Evolutionary conservation across 1,284 basidiomycete species (phyloP).

Genomic region (Mycena citricolor): DNA sequence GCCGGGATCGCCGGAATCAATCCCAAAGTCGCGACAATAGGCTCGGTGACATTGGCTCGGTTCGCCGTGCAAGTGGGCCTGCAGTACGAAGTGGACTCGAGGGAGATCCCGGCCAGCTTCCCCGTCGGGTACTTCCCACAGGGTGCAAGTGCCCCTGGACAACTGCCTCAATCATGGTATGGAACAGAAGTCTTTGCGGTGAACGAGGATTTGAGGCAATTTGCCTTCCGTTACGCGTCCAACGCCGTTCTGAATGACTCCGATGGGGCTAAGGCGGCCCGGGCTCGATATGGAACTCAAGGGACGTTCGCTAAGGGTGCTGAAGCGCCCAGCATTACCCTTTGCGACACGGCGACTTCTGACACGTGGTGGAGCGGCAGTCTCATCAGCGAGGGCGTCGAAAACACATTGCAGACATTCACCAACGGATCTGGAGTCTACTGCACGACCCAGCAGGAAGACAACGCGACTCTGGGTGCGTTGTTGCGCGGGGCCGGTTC

Average conservation of each 20-base stretch:
- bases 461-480: slow-evolving; percentile 46
- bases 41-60: slow-evolving; percentile 43
- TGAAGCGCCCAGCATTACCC: slow-evolving; percentile 33
- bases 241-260: slow-evolving; percentile 40
- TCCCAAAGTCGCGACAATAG: slow-evolving; percentile 34
- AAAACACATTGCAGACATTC: slow-evolving; percentile 41
- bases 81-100: slow-evolving; percentile 47
- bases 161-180: slow-evolving; percentile 37
- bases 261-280: slow-evolving; percentile 32
- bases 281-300: slow-evolving; percentile 34
- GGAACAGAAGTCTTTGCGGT: slow-evolving; percentile 54
- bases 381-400: slow-evolving; percentile 39
- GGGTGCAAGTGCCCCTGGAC: slow-evolving; percentile 34
- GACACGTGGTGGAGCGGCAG: slow-evolving; percentile 45
- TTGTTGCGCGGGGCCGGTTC: slow-evolving; percentile 41
- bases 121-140: slow-evolving; percentile 42
- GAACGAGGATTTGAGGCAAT: slow-evolving; percentile 45
- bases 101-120: slow-evolving; percentile 45
- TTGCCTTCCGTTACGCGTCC: slow-evolving; percentile 34
- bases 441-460: slow-evolving; percentile 49
- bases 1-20: slow-evolving; percentile 44
- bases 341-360: slow-evolving; percentile 41
- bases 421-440: slow-evolving; percentile 41
- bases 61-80: slow-evolving; percentile 46
- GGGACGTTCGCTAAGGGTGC: slow-evolving; percentile 31